Conservation (phyloP, 2,329 filamentous ascomycete species). For the Piedraia hortae region DNA sequence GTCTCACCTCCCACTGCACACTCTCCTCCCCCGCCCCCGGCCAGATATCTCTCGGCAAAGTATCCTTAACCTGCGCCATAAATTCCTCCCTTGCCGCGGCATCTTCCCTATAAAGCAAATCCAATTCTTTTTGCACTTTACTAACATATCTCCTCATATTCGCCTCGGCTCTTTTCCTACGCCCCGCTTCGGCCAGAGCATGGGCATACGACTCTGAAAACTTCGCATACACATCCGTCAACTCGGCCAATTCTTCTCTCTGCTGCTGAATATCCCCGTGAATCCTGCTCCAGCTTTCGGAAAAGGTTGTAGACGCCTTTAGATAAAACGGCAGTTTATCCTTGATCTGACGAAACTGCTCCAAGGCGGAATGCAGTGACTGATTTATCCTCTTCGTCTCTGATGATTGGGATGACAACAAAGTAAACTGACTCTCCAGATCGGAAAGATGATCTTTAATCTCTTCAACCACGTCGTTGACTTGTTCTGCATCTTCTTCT, state of each 20-base stretch:
- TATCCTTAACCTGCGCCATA: conserved; percentile 57
- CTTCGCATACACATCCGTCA: conserved; percentile 62
- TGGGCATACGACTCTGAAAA: conserved; percentile 67
- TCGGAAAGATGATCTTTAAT: conserved; percentile 48
- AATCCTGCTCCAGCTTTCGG: conserved; percentile 42
- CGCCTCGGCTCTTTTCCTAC: conserved; percentile 44
- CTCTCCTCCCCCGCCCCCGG: conserved; percentile 6
- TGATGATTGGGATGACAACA: conserved; percentile 35
- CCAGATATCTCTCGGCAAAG: conserved; percentile 29
- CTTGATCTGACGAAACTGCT: conserved; percentile 38
- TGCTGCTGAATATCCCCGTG: conserved; percentile 38
- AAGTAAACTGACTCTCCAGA: conserved; percentile 45
- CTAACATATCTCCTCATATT: conserved; percentile 47
- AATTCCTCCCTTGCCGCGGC: conserved; percentile 47
- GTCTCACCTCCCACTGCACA: conserved; percentile 6
- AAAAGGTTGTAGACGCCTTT: conserved; percentile 35
- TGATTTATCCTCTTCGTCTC: conserved; percentile 27
- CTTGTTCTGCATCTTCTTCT: conserved; percentile 35
- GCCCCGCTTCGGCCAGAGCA: conserved; percentile 56
- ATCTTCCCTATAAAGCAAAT: conserved; percentile 43
- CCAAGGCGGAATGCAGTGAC: conserved; percentile 34
- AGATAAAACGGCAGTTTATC: conserved; percentile 36
- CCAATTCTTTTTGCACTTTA: conserved; percentile 50
- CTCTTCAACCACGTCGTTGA: conserved; percentile 33
- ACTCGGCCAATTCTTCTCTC: conserved; percentile 47